phyloP scores from a whole-genome alignment of 306 rosid genomes.

The Cicer chorassanicum region DNA sequence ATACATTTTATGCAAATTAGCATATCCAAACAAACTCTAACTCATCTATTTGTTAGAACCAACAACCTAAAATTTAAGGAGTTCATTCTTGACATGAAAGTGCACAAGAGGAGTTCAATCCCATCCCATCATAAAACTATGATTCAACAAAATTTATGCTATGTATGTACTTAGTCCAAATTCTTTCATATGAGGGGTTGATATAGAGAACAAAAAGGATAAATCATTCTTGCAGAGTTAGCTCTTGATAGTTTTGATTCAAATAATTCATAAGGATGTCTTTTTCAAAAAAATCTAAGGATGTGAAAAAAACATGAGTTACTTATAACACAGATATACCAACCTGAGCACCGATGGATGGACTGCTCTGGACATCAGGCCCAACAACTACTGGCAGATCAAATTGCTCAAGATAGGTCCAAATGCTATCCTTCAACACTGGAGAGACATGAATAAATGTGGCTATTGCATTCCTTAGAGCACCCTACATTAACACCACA shows the following conservation, averaged over 20 bases:
- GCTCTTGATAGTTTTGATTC: neutral
- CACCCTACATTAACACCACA: slow-evolving; percentile 65
- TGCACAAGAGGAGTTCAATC: neutral
- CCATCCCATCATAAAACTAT: slow-evolving; percentile 10
- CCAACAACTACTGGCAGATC: slow-evolving; percentile 96
- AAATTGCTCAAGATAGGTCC: slow-evolving; percentile 95
- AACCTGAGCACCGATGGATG: slow-evolving; percentile 74
- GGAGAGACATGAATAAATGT: slow-evolving; percentile 82
- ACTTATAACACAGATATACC: slow-evolving; percentile 40
- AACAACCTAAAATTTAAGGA: slow-evolving; percentile 14
- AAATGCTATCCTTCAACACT: slow-evolving; percentile 72
- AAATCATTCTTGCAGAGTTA: slow-evolving; percentile 20
- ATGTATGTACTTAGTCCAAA: slow-evolving; percentile 23
- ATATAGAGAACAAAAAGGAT: slow-evolving; percentile 24
- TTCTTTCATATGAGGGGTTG: slow-evolving; percentile 26
- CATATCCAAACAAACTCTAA: slow-evolving; percentile 5
- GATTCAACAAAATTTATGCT: slow-evolving; percentile 14
- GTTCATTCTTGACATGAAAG: slow-evolving; percentile 3
- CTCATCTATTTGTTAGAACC: neutral
- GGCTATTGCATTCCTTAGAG: slow-evolving; percentile 84
- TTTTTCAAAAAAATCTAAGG: too few relatives aligned
- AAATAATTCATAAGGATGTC: neutral
- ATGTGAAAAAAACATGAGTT: neutral
- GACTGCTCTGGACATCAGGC: slow-evolving; percentile 65
- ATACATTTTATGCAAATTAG: slow-evolving; percentile 19